Conservation (phyloP, 139 green algal species). For the Volvox reticuliferus region DNA sequence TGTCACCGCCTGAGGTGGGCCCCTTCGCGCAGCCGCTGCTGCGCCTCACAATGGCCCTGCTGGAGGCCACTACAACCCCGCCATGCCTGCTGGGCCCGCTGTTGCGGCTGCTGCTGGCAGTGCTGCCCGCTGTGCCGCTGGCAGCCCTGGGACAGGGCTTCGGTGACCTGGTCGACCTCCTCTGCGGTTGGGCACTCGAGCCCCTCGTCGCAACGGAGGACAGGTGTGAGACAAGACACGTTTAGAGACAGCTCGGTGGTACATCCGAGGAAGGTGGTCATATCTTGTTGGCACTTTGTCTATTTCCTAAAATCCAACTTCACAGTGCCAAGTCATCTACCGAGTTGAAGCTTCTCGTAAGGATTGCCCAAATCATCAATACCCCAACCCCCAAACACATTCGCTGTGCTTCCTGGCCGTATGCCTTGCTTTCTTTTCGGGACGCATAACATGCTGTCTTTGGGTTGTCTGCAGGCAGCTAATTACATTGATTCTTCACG, state of each 20-base stretch:
- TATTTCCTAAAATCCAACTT: too few species aligned
- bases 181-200: conserved; percentile 41
- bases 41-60: not conserved
- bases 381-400: too few species aligned
- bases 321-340: too few species aligned
- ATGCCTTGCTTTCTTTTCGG: too few species aligned
- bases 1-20: not conserved
- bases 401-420: too few species aligned
- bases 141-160: conserved; percentile 21
- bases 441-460: not conserved
- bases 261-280: too few species aligned
- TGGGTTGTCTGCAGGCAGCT: conserved; percentile 13
- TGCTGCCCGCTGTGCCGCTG: conserved; percentile 24
- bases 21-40: conserved; percentile 14
- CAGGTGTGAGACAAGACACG: conserved; percentile 5
- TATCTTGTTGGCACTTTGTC: too few species aligned
- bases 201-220: not conserved
- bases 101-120: conserved; percentile 30
- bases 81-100: conserved; percentile 41
- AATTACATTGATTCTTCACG: conserved; percentile 6
- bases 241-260: too few species aligned
- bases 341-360: too few species aligned
- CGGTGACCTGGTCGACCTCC: conserved; percentile 37
- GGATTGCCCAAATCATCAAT: too few species aligned
- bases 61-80: conserved; percentile 29